These are phyloP conservation scores for Mucor circinelloides DNA, from an alignment of 371 early-diverging fungal species.

Conservation along the genomic window DNA sequence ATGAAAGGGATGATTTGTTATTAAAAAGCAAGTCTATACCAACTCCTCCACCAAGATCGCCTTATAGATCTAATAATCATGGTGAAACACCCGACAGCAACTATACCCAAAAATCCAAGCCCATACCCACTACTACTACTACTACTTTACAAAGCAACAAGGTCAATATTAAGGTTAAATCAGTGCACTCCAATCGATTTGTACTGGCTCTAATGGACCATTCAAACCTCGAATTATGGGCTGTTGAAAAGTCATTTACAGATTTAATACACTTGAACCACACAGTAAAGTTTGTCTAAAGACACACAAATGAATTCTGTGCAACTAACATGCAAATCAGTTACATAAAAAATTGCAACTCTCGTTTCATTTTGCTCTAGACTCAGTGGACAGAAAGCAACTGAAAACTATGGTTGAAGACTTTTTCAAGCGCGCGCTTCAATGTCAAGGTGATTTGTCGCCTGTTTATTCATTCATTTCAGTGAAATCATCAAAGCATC, in stretches of 20 bases:
- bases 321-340: neutral
- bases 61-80: slow-evolving; percentile 15
- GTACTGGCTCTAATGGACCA: neutral
- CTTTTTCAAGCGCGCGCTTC: neutral
- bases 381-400: neutral
- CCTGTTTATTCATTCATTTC: neutral
- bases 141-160: neutral
- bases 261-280: slow-evolving; percentile 75
- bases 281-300: neutral
- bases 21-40: slow-evolving; percentile 11
- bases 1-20: slow-evolving; percentile 48
- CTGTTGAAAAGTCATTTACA: slow-evolving; percentile 79
- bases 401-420: neutral
- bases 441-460: neutral
- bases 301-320: neutral
- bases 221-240: slow-evolving; percentile 63
- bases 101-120: neutral
- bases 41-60: slow-evolving; percentile 26
- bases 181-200: neutral
- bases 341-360: slow-evolving; percentile 1
- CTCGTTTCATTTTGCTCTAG: neutral
- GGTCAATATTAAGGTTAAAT: neutral
- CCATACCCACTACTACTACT: neutral
- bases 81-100: slow-evolving; percentile 1
- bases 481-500: slow-evolving; percentile 8